Conservation (phyloP, 306 rosid species). For the Dalbergia cochinchinensis region DNA sequence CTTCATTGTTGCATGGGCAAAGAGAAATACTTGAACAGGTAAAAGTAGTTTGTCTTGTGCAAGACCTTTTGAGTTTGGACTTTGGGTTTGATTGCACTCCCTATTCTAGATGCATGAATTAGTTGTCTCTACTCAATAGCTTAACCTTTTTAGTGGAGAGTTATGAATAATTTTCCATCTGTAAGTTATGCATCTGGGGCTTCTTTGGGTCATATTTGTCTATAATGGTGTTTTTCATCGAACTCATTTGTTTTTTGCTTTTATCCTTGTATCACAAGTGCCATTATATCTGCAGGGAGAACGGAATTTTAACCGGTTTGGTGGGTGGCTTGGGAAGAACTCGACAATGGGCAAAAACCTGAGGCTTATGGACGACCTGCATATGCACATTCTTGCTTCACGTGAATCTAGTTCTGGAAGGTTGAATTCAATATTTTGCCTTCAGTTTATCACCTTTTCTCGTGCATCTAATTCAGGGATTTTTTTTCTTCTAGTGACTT, state of each 20-base stretch:
- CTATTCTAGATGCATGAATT: constrained; percentile 23
- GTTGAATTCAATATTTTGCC: constrained; percentile 51
- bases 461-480: constrained; percentile 14
- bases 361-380: constrained; percentile 93
- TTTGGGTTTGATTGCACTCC: neutral
- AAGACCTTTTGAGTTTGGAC: constrained; percentile 19
- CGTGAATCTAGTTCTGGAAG: constrained; percentile 84
- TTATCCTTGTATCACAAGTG: constrained; percentile 32
- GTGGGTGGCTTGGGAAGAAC: constrained; percentile 97
- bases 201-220: constrained; percentile 25
- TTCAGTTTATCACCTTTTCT: constrained; percentile 31
- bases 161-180: constrained; percentile 1
- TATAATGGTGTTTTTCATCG: constrained; percentile 21
- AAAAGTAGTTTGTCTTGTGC: constrained; percentile 45
- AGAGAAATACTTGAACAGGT: constrained; percentile 91
- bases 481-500: constrained; percentile 27
- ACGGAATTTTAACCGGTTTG: constrained; percentile 87
- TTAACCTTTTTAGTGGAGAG: neutral
- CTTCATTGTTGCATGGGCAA: constrained; percentile 83
- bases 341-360: constrained; percentile 81
- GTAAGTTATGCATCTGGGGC: neutral
- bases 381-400: constrained; percentile 90
- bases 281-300: constrained; percentile 70
- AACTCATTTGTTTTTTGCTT: constrained; percentile 25
- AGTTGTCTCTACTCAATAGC: constrained; percentile 1